phyloP scores from a whole-genome alignment of 257 asterid species.

The Capsicum chinense region DNA sequence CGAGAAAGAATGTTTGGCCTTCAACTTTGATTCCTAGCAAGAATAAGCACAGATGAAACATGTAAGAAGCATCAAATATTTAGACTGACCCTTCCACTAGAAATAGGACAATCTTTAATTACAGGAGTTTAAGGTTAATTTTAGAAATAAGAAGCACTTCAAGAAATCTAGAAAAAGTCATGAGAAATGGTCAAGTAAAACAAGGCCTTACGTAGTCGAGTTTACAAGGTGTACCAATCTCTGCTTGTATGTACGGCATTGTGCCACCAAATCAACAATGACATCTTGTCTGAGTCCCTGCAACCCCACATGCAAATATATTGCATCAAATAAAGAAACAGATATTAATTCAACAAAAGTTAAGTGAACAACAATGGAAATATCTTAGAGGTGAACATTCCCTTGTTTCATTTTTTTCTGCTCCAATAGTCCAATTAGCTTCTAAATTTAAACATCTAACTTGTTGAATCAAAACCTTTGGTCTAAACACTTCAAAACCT shows the following conservation, averaged over 20 bases:
- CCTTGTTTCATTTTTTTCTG: not conserved
- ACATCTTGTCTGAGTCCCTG: slow-evolving; percentile 68
- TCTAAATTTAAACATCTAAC: slow-evolving; percentile 1
- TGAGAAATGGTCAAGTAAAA: slow-evolving; percentile 5
- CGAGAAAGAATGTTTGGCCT: not conserved
- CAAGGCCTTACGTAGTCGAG: slow-evolving; percentile 32
- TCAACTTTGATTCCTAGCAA: slow-evolving; percentile 3
- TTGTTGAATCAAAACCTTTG: slow-evolving; percentile 13
- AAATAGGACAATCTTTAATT: not conserved
- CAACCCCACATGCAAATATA: slow-evolving; percentile 32
- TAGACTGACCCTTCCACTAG: not conserved
- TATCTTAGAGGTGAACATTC: slow-evolving; percentile 15
- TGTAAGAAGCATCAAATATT: slow-evolving; percentile 16
- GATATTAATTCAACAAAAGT: not conserved
- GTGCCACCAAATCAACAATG: slow-evolving; percentile 34
- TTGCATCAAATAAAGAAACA: slow-evolving; percentile 24
- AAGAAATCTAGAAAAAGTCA: slow-evolving; percentile 12
- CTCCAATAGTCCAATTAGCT: not conserved
- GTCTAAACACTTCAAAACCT: not conserved
- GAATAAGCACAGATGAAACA: slow-evolving; percentile 1
- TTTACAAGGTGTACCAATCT: slow-evolving; percentile 36
- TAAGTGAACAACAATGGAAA: slow-evolving; percentile 1
- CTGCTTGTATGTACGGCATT: slow-evolving; percentile 35
- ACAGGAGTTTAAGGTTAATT: not conserved
- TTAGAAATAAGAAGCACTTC: not conserved